Evolutionary conservation across 176 grass and related monocot genomes (phyloP).

Genomic region (Cymbopogon citratus): DNA sequence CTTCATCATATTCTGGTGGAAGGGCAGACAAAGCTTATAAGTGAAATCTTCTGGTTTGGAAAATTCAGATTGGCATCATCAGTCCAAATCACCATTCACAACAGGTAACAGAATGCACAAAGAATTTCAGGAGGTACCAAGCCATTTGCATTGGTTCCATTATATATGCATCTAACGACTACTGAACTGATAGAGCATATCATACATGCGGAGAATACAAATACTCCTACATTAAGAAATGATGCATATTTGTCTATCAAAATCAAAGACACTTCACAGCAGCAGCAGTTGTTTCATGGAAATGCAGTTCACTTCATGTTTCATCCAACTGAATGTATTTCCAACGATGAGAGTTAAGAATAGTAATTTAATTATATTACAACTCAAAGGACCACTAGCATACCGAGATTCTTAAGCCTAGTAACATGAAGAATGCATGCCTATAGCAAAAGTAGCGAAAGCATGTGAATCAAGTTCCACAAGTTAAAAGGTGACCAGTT

Average conservation of each 20-base stretch:
- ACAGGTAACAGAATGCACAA: neutral
- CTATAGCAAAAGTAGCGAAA: neutral
- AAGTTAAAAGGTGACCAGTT: neutral
- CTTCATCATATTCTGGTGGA: slow-evolving; percentile 66
- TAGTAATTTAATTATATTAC: neutral
- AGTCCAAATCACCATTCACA: neutral
- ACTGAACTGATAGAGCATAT: neutral
- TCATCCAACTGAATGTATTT: slow-evolving; percentile 12
- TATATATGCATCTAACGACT: neutral
- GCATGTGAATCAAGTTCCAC: neutral
- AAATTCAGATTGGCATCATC: neutral
- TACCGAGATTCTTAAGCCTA: neutral
- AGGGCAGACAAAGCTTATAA: slow-evolving; percentile 9
- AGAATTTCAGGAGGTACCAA: neutral
- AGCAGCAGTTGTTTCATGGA: neutral
- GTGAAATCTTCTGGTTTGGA: neutral
- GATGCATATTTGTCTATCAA: neutral
- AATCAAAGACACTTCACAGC: neutral
- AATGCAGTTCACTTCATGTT: neutral
- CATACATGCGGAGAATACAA: neutral
- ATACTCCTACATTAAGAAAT: neutral
- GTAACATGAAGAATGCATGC: neutral
- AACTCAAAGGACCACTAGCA: neutral
- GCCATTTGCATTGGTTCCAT: neutral
- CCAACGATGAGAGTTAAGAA: neutral